phyloP scores from a whole-genome alignment of 768 basidiomycete genomes.

The Amanita pseudoporphyria region DNA sequence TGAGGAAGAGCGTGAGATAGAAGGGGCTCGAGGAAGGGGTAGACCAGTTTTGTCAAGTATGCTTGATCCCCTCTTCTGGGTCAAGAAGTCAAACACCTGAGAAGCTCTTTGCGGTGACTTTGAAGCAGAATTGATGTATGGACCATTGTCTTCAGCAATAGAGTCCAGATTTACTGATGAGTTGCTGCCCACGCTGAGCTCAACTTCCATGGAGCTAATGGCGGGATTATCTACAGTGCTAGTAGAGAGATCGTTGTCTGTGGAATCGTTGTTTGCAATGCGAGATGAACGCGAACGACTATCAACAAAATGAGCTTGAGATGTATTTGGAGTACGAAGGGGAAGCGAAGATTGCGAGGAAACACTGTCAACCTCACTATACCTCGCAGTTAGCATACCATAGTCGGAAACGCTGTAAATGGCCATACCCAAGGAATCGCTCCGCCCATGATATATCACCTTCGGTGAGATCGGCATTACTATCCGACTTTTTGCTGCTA shows the following conservation, averaged over 20 bases:
- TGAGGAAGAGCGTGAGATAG: conserved; percentile 32
- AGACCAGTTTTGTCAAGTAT: conserved; percentile 24
- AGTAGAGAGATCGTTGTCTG: conserved; percentile 37
- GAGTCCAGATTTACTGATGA: conserved; percentile 17
- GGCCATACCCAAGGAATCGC: conserved; percentile 51
- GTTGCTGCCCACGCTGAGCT: conserved; percentile 46
- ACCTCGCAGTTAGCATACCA: neutral
- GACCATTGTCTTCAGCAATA: conserved; percentile 14
- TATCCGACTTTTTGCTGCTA: conserved; percentile 13
- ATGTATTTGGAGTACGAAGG: conserved; percentile 42
- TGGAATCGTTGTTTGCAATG: conserved; percentile 26
- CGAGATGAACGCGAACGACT: conserved; percentile 20
- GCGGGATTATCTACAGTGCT: conserved; percentile 32
- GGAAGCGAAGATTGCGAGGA: conserved; percentile 40
- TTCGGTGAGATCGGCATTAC: conserved; percentile 24
- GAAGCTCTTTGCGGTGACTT: conserved; percentile 60
- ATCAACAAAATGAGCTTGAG: conserved; percentile 27
- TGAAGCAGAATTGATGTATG: conserved; percentile 28
- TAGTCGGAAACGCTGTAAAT: neutral
- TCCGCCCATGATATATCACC: conserved; percentile 86
- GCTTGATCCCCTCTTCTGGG: conserved; percentile 31
- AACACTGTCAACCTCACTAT: conserved; percentile 34
- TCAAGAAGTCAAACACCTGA: conserved; percentile 67
- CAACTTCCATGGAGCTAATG: conserved; percentile 72
- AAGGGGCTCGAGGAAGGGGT: conserved; percentile 25